A percentile compares a stretch with the other conserved stretches of the same genome.
Evolutionary conservation across 768 basidiomycete genomes (phyloP).

Genomic region (Punctularia strigosozonata): DNA sequence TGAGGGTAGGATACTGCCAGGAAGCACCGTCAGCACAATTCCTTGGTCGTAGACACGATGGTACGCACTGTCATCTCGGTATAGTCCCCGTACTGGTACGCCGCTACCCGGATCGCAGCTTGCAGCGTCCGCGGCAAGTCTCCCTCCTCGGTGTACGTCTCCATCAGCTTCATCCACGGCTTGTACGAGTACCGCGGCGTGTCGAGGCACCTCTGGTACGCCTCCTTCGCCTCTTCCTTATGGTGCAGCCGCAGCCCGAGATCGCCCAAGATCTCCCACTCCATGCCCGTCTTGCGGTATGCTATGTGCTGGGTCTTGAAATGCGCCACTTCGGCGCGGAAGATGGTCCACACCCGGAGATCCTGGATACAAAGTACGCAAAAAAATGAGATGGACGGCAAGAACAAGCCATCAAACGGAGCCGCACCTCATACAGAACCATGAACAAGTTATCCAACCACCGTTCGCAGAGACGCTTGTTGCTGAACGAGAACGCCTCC

Average conservation of each 20-base stretch:
- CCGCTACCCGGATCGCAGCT: constrained; percentile 84
- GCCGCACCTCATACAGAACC: constrained; percentile 86
- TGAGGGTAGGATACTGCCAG: constrained; percentile 74
- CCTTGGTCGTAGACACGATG: background rate
- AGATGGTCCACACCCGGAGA: constrained; percentile 96
- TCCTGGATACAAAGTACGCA: constrained; percentile 38
- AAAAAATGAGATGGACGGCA: no score
- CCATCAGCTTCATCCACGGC: constrained; percentile 88
- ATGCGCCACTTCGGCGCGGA: constrained; percentile 95
- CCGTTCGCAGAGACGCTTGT: constrained; percentile 91
- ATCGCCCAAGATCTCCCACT: constrained; percentile 98
- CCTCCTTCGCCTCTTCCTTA: constrained; percentile 98
- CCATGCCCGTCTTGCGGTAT: constrained; percentile 90
- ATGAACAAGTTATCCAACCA: constrained; percentile 99
- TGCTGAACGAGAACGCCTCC: constrained; percentile 83
- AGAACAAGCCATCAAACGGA: background rate
- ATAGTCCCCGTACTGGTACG: constrained; percentile 87
- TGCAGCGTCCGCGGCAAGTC: constrained; percentile 87
- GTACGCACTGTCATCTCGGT: constrained; percentile 73
- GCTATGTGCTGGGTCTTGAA: constrained; percentile 98
- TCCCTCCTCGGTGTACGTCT: constrained; percentile 94
- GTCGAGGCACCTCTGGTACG: constrained; percentile 91
- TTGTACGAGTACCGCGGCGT: constrained; percentile 76
- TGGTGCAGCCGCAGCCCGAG: constrained; percentile 88
- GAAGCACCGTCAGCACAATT: background rate